These are phyloP conservation scores for Polygonum maritimum DNA, from an alignment of 148 eudicot genomes.

Conservation along the genomic window DNA sequence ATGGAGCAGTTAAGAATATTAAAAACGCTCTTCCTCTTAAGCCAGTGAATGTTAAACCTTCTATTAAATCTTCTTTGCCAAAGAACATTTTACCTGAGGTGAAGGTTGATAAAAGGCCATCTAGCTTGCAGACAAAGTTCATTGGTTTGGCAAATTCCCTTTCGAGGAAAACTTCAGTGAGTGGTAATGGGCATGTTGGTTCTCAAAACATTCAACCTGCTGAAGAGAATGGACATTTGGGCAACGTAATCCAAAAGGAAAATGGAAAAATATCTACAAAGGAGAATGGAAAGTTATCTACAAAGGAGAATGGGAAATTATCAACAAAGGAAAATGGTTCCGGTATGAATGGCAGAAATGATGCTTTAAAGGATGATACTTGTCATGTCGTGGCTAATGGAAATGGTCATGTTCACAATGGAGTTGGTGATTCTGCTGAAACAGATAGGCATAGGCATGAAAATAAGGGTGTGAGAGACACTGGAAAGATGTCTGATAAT, in stretches of 20 bases:
- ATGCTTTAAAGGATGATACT: constrained; percentile 17
- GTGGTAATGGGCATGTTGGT: constrained; percentile 25
- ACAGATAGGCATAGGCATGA: constrained; percentile 22
- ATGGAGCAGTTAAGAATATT: constrained; percentile 18
- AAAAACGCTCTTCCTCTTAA: constrained; percentile 19
- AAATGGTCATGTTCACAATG: constrained; percentile 30
- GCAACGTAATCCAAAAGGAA: constrained; percentile 19
- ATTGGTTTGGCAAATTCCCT: constrained; percentile 28
- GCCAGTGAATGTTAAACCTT: constrained; percentile 20
- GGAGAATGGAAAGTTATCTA: constrained; percentile 27
- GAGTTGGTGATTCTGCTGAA: constrained; percentile 15
- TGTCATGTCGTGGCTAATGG: constrained; percentile 33
- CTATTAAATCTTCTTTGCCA: constrained; percentile 20
- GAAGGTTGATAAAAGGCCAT: constrained; percentile 32
- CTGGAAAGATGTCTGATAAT: constrained; percentile 8
- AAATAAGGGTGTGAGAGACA: constrained; percentile 16
- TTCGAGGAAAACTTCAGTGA: constrained; percentile 24
- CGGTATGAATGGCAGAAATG: constrained; percentile 18
- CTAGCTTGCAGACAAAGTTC: constrained; percentile 28
- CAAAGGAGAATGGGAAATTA: constrained; percentile 26
- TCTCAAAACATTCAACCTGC: constrained; percentile 33
- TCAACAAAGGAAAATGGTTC: constrained; percentile 24
- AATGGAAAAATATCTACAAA: constrained; percentile 25
- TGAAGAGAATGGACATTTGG: constrained; percentile 30
- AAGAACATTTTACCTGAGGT: constrained; percentile 21